phyloP scores from a whole-genome alignment of 2,329 filamentous ascomycete genomes.

The Fusarium sp. region DNA sequence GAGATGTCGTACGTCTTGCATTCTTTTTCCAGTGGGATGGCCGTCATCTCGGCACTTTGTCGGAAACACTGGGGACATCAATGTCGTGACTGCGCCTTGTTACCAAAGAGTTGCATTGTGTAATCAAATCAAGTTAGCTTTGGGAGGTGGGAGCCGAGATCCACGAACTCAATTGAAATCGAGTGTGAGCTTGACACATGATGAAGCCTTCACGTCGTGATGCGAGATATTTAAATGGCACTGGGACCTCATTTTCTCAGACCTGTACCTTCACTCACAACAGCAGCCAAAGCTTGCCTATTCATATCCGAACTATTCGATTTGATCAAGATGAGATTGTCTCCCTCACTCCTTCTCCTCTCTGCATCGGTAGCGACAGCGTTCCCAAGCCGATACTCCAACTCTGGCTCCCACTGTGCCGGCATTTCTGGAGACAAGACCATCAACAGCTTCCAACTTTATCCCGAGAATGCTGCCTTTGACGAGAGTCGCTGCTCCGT shows the following conservation, averaged over 20 bases:
- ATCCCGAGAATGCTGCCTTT: conserved; percentile 15
- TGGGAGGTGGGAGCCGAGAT: neutral
- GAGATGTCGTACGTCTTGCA: neutral
- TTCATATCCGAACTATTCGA: neutral
- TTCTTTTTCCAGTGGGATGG: neutral
- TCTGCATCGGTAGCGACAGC: neutral
- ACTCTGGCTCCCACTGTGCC: neutral
- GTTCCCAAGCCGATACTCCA: neutral
- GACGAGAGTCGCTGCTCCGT: conserved; percentile 19
- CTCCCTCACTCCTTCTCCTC: neutral
- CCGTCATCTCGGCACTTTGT: neutral
- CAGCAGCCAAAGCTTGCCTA: neutral
- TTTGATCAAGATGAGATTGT: neutral
- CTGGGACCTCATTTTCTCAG: neutral
- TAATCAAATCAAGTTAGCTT: neutral
- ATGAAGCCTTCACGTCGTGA: neutral
- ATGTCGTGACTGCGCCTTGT: neutral
- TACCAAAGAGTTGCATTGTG: neutral
- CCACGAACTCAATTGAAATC: neutral
- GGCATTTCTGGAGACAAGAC: neutral
- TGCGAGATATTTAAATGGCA: neutral
- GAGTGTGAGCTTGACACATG: neutral
- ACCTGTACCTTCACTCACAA: neutral
- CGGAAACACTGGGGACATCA: neutral
- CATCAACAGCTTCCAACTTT: conserved; percentile 4